Conservation (phyloP, 345 rosid genomes). For the Arabis alpina region DNA sequence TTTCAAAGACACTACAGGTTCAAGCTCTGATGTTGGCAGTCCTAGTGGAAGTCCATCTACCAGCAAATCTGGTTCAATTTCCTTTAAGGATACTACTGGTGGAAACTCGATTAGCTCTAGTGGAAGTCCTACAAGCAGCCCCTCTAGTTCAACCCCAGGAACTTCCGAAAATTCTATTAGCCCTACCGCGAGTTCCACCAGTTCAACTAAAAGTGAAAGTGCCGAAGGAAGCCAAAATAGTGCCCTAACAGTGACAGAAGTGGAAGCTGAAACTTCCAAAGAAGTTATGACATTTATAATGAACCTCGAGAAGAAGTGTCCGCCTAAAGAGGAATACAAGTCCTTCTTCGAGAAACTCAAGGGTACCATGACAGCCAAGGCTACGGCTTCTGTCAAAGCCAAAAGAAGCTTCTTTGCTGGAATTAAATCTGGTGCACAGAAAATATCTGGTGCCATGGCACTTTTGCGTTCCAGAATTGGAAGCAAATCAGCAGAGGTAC, state of each 20-base stretch:
- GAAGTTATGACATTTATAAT: slow-evolving; percentile 25
- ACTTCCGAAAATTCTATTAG: no score
- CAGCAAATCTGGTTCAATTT: slow-evolving; percentile 19
- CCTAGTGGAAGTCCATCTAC: slow-evolving; percentile 25
- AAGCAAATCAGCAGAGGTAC: slow-evolving; percentile 36
- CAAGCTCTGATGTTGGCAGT: neutral
- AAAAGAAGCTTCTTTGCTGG: slow-evolving; percentile 12
- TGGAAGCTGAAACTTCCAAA: slow-evolving; percentile 27
- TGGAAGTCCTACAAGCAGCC: no score
- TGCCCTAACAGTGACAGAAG: neutral
- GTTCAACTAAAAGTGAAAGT: neutral
- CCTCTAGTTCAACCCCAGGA: no score
- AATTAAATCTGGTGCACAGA: slow-evolving; percentile 18
- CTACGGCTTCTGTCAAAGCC: neutral
- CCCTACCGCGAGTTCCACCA: neutral
- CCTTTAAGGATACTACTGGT: slow-evolving; percentile 12
- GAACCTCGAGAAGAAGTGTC: slow-evolving; percentile 42
- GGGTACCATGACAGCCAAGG: slow-evolving; percentile 17
- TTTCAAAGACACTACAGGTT: slow-evolving; percentile 21
- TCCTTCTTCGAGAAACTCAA: slow-evolving; percentile 40
- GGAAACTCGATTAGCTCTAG: neutral
- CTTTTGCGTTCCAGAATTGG: slow-evolving; percentile 28
- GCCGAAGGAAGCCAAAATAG: neutral
- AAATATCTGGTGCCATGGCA: slow-evolving; percentile 28
- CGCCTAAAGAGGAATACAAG: slow-evolving; percentile 38